Percentiles rank a stretch among this genome's conserved stretches.
phyloP scores from a whole-genome alignment of 2,329 filamentous ascomycete species.

The Paecilomyces variotii region DNA sequence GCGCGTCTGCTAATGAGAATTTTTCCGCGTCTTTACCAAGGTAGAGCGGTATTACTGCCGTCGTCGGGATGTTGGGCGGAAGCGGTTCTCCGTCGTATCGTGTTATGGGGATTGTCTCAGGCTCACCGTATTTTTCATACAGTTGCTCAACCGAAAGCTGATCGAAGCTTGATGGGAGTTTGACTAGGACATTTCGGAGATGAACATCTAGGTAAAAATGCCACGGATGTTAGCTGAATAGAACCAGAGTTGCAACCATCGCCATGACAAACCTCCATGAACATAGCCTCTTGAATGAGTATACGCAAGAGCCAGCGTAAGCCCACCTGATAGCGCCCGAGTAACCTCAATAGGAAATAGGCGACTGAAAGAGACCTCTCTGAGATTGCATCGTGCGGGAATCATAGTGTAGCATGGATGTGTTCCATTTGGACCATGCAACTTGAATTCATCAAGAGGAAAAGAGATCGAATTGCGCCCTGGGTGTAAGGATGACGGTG shows the following conservation, averaged over 20 bases:
- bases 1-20: constrained; percentile 19
- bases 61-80: constrained; percentile 17
- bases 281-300: constrained; percentile 18
- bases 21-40: constrained; percentile 6
- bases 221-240: background rate
- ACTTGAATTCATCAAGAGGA: constrained; percentile 18
- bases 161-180: constrained; percentile 12
- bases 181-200: constrained; percentile 13
- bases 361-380: constrained; percentile 18
- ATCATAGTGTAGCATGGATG: constrained; percentile 19
- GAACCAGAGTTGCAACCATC: background rate
- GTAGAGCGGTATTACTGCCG: constrained; percentile 17
- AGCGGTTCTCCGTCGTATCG: constrained; percentile 14
- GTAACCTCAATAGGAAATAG: constrained; percentile 21
- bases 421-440: constrained; percentile 19
- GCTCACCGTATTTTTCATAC: constrained; percentile 22
- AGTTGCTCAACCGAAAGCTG: constrained; percentile 23
- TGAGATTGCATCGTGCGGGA: constrained; percentile 19
- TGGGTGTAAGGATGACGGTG: constrained; percentile 1
- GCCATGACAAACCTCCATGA: constrained; percentile 14
- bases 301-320: constrained; percentile 4
- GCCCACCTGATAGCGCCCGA: constrained; percentile 14
- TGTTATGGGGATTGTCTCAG: constrained; percentile 18
- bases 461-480: constrained; percentile 6
- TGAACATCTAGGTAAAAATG: constrained; percentile 12